Evolutionary conservation across 495 filamentous ascomycete species (phyloP).

Genomic region (Jackrogersella multiformis): DNA sequence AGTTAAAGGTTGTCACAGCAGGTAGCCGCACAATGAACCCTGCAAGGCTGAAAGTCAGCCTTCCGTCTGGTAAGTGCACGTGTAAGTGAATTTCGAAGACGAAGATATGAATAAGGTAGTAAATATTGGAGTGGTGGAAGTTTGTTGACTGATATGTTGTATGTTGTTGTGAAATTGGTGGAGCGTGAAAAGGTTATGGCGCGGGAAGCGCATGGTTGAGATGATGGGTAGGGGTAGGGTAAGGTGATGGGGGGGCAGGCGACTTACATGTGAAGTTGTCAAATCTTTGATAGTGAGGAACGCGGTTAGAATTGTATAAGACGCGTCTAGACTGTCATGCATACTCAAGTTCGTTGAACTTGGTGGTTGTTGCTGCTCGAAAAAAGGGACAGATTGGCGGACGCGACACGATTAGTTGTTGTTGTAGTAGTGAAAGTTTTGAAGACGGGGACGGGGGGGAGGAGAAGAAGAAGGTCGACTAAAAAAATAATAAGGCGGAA

Average conservation of each 20-base stretch:
- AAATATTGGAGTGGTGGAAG: conserved; percentile 42
- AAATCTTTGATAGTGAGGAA: conserved; percentile 20
- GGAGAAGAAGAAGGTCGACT: conserved; percentile 45
- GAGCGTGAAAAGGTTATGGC: conserved; percentile 45
- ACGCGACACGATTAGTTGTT: conserved; percentile 37
- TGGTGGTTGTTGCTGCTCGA: conserved; percentile 38
- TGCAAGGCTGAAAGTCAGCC: conserved; percentile 57
- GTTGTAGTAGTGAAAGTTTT: conserved; percentile 37
- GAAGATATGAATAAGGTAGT: conserved; percentile 11
- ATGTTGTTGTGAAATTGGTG: conserved; percentile 50
- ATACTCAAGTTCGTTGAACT: conserved; percentile 21
- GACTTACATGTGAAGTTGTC: conserved; percentile 46
- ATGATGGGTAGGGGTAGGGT: conserved; percentile 34
- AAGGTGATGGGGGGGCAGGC: conserved; percentile 33
- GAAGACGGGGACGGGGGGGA: conserved; percentile 49
- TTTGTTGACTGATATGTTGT: conserved; percentile 13
- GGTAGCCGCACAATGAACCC: conserved; percentile 35
- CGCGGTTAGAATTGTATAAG: conserved; percentile 29
- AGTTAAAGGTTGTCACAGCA: conserved; percentile 38
- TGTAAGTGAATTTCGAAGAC: conserved; percentile 23
- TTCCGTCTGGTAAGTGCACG: conserved; percentile 25
- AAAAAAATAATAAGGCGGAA: conserved; percentile 49
- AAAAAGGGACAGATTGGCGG: conserved; percentile 21
- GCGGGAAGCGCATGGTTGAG: conserved; percentile 42
- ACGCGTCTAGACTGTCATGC: conserved; percentile 34